Evolutionary conservation across 2,329 filamentous ascomycete genomes (phyloP), one percentile per base, ranked within the genome.

Genomic region (Colletotrichum sp.): DNA sequence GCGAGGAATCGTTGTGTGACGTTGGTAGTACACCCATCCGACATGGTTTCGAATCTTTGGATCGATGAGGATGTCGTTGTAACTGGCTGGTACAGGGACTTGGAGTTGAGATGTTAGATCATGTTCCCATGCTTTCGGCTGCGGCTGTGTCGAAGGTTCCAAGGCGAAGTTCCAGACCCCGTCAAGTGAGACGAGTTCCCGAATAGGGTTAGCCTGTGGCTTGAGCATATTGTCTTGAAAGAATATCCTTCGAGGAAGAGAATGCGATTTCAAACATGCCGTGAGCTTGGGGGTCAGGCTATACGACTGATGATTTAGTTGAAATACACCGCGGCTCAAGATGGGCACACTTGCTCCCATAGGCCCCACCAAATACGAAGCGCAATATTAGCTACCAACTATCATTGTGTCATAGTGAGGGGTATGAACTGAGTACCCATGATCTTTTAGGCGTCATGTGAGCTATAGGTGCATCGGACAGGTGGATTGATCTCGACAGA

Each of bases 21-120:
- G 73, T 64, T 82, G 81, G 65, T 82, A 83, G 71, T 80, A 82
- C 2, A 80, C 80, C 81, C 81, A 82, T 26, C 81, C 81, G 7
- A 82, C 78, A 21, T 82, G 81, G 48, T 81, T 73, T 26, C 73
- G 79, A 36, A 82, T 81, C 16, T 71, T 62, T 5, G 32, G 32
- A 36, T 80, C 73, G 28, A 74, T 61, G 38, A 80, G 77, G 12
- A 81, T 77, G 56, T 81, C 79, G 34, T 81, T 80, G 76, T 80
- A 81, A 63, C 78, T 79, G 14, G 79, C 78, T 2, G 79, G 79
- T 9, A 81, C 79, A 1, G 79, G 79, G 5, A 76, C 56, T 55
- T 79, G 79, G 3, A 77, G 68, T 8, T 24, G 36, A 9, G 64
- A 13, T 18, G 64, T 4, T 81, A 3, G 84, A 68, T 2, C 86